Evolutionary conservation across 2,329 filamentous ascomycete genomes (phyloP), one percentile per base, ranked within the genome.

Genomic region (Byssoonygena ceratinophila): DNA sequence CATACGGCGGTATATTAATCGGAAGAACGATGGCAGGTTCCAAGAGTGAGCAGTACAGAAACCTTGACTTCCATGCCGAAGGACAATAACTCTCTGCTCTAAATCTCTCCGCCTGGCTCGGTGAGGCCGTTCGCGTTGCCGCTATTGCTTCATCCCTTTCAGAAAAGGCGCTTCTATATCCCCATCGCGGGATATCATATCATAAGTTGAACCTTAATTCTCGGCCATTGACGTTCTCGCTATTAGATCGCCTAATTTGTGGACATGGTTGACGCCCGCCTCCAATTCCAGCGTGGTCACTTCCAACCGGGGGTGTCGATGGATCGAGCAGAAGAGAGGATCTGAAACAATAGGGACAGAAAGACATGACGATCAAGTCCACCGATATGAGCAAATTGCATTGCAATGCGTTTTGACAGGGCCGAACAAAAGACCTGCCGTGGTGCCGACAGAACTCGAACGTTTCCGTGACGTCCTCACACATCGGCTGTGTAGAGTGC

Each of bases 361-460:
- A 57, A 9, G 54, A 46, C 39, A 55, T 50, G 39, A 55, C 40
- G 16, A 55, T 52, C 12, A 46, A 40, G 31, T 53, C 51, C n/a
- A 55, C 45, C 1, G 40, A 25, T 18, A 37, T 12, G 29, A 55
- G 49, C 14, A 48, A 16, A 16, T 55, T 37, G 31, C 53, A 57
- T 5, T 46, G 11, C 29, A 36, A 12, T 8, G 36, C 49, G 11
- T 57, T 29, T 3, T n/a, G 25, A 32, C 55, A 57, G 14, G 46
- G 31, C 7, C 46, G 29, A 3, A 55, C 44, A 27, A 45, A 57
- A 12, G 47, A 40, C 16, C 34, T 25, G 9, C 55, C 53, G 16
- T n/a, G 50, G n/a, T 57, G 55, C n/a, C 53, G 25, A 16, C 55
- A 57, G 50, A 57, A 53, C 18, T 52, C 53, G 49, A 50, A 57